These are phyloP conservation scores for Kockiozyma suomiensis DNA, from an alignment of 805 yeast species.

Conservation along the genomic window DNA sequence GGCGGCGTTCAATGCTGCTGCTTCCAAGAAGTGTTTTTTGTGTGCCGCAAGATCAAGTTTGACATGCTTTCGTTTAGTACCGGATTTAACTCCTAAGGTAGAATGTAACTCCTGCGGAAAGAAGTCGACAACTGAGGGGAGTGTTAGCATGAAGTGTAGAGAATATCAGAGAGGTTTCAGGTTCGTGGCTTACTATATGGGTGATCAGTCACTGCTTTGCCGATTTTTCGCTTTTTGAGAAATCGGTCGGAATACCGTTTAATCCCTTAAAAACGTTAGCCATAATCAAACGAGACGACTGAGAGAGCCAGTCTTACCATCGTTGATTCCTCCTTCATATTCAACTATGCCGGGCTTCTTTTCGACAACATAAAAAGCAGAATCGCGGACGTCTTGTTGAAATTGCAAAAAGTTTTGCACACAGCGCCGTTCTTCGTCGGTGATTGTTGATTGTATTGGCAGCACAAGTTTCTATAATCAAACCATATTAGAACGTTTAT, in stretches of 20 bases:
- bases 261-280: conserved; percentile 16
- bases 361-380: conserved; percentile 33
- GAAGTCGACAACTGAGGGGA: conserved; percentile 22
- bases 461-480: conserved; percentile 16
- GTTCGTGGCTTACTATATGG: conserved; percentile 31
- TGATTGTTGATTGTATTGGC: conserved; percentile 28
- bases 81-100: conserved; percentile 24
- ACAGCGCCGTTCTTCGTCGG: conserved; percentile 28
- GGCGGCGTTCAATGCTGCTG: conserved; percentile 11
- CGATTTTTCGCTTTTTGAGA: conserved; percentile 19
- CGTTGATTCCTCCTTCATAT: conserved; percentile 33
- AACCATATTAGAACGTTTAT: background rate
- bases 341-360: conserved; percentile 22
- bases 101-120: conserved; percentile 34
- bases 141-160: no score
- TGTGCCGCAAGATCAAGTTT: conserved; percentile 23
- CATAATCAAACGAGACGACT: background rate
- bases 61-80: conserved; percentile 10
- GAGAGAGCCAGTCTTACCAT: conserved; percentile 8
- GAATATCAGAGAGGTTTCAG: no score
- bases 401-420: conserved; percentile 31
- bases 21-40: conserved; percentile 20
- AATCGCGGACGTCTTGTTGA: conserved; percentile 31
- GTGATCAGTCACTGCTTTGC: conserved; percentile 32
- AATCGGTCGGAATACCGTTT: conserved; percentile 37